Conservation (phyloP, 805 yeast genomes). For the Kurtzmaniella fragi region DNA sequence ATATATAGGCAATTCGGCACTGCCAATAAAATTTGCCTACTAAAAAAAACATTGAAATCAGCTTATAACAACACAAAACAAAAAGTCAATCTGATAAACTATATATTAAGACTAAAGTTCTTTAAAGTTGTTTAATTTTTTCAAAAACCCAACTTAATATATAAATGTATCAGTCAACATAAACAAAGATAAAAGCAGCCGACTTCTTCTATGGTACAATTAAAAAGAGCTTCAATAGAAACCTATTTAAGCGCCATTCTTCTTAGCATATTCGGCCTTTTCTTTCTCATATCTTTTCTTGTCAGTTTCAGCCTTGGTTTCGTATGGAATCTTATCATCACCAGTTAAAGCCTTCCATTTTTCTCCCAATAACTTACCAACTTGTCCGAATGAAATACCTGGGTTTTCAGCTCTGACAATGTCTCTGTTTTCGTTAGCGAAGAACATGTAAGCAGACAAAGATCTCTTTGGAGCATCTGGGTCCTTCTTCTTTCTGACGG, state of each 20-base stretch:
- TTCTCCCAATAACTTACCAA: slow-evolving; percentile 93
- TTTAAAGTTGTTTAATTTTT: neutral
- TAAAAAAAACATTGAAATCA: neutral
- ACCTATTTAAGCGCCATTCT: slow-evolving; percentile 8
- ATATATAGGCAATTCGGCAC: slow-evolving; percentile 1
- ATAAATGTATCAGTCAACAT: neutral
- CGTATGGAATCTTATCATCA: slow-evolving; percentile 86
- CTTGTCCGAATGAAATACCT: slow-evolving; percentile 91
- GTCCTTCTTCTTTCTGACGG: slow-evolving; percentile 54
- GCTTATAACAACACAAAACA: slow-evolving; percentile 1
- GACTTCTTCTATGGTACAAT: slow-evolving; percentile 4
- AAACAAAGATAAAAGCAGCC: neutral
- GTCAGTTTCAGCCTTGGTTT: slow-evolving; percentile 89
- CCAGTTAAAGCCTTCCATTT: slow-evolving; percentile 88
- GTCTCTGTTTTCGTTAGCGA: slow-evolving; percentile 97
- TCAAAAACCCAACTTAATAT: neutral
- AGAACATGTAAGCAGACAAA: slow-evolving; percentile 97
- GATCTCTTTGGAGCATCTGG: slow-evolving; percentile 99
- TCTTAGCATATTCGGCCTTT: slow-evolving; percentile 76
- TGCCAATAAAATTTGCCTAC: slow-evolving; percentile 1
- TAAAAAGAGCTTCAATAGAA: neutral
- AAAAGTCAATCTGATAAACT: neutral
- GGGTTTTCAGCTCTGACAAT: slow-evolving; percentile 94
- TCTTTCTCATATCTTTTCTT: slow-evolving; percentile 96
- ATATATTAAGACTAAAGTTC: neutral